phyloP scores from a whole-genome alignment of 1,139 yeast genomes.

The Kazachstania sp. region DNA sequence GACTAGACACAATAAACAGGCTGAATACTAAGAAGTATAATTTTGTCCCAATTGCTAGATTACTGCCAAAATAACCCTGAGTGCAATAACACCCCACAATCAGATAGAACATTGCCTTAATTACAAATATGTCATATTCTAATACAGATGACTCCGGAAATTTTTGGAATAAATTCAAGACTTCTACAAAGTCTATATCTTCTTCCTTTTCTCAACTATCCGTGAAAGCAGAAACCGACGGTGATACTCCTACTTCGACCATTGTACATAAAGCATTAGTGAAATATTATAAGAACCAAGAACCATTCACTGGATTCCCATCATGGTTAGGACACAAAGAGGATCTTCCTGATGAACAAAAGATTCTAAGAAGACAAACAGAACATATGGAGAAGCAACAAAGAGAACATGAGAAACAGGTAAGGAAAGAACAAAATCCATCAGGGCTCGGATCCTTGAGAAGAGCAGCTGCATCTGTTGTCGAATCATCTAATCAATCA shows the following conservation, averaged over 20 bases:
- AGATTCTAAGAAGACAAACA: constrained; percentile 22
- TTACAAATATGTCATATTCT: constrained; percentile 1
- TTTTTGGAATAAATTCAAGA: constrained; percentile 28
- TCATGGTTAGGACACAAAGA: constrained; percentile 36
- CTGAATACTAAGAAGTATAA: no score
- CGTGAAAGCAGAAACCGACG: constrained; percentile 33
- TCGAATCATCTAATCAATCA: not conserved
- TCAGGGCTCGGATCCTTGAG: constrained; percentile 6
- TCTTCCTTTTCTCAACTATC: constrained; percentile 26
- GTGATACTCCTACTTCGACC: constrained; percentile 32
- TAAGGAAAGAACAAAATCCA: not conserved
- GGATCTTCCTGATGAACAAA: constrained; percentile 28
- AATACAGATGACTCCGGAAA: constrained; percentile 14
- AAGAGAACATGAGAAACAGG: not conserved
- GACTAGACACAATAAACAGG: no score
- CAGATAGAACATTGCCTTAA: not conserved
- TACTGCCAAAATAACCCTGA: no score
- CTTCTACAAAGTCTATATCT: constrained; percentile 28
- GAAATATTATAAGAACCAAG: constrained; percentile 27
- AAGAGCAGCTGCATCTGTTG: constrained; percentile 1
- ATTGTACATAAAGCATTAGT: constrained; percentile 35
- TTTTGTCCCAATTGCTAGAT: no score
- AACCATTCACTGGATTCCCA: constrained; percentile 33
- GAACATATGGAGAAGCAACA: constrained; percentile 12
- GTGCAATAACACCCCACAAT: not conserved